Evolutionary conservation across 2,329 filamentous ascomycete species (phyloP).

Genomic region (Apiospora pterosperma): DNA sequence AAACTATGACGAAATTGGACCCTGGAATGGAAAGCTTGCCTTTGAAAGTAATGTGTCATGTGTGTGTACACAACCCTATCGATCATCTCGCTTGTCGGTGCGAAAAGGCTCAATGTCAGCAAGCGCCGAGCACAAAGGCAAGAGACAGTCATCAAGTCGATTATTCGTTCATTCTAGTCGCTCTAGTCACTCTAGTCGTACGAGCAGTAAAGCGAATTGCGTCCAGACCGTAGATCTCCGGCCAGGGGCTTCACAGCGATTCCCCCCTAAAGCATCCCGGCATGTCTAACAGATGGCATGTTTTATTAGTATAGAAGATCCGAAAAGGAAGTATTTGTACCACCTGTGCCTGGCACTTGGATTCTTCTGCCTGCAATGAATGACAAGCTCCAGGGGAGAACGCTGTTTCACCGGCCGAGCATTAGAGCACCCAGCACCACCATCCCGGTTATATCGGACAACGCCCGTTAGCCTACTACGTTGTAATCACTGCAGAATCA

Average conservation of each 20-base stretch:
- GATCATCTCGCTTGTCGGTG: no score
- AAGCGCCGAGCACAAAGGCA: not conserved
- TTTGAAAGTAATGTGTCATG: not conserved
- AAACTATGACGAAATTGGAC: constrained; percentile 4
- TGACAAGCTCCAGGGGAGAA: not conserved
- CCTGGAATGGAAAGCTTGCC: constrained; percentile 2
- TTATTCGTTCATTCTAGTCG: not conserved
- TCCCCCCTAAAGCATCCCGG: not conserved
- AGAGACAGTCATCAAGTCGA: not conserved
- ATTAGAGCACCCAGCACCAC: no score
- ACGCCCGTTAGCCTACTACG: not conserved
- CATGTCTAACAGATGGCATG: not conserved
- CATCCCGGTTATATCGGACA: not conserved
- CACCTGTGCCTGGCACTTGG: not conserved
- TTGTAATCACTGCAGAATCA: no score
- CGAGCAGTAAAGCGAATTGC: not conserved
- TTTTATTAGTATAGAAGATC: not conserved
- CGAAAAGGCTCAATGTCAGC: not conserved
- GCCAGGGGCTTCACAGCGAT: no score
- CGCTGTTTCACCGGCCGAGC: not conserved
- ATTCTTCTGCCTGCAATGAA: not conserved
- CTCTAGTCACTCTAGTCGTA: not conserved
- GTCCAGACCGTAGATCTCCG: no score
- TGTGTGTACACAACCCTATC: not conserved
- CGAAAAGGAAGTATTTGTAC: not conserved